phyloP scores from a whole-genome alignment of 2,329 filamentous ascomycete species.

The Cytospora piceae region DNA sequence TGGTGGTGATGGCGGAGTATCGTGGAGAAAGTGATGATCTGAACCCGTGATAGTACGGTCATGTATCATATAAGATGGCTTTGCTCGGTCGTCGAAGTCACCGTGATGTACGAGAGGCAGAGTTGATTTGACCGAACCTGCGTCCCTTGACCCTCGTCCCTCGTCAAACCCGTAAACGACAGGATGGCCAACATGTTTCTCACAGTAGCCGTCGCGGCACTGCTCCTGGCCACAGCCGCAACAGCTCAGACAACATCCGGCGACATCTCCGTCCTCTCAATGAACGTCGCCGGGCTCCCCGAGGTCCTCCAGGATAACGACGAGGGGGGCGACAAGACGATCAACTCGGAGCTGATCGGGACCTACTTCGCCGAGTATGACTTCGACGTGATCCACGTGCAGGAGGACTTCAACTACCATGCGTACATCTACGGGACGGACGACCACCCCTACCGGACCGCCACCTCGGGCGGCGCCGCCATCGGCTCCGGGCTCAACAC shows the following conservation, averaged over 20 bases:
- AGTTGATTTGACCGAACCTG: neutral
- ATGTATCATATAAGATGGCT: neutral
- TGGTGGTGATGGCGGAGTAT: neutral
- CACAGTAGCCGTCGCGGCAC: constrained; percentile 17
- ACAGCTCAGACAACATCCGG: constrained; percentile 31
- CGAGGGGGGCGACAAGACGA: constrained; percentile 63
- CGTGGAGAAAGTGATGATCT: neutral
- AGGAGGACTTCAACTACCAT: constrained; percentile 74
- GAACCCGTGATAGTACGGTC: no score
- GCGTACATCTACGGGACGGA: constrained; percentile 64
- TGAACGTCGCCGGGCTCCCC: constrained; percentile 66
- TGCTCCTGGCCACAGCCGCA: constrained; percentile 17
- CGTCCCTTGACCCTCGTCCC: neutral
- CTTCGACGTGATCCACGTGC: constrained; percentile 66
- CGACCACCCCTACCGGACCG: constrained; percentile 61
- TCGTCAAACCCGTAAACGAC: neutral
- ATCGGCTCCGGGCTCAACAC: constrained; percentile 69
- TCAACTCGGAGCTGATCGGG: constrained; percentile 61
- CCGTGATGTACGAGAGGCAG: neutral
- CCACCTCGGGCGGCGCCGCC: constrained; percentile 66
- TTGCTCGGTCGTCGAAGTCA: neutral
- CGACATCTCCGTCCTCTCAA: constrained; percentile 56
- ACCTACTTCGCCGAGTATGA: constrained; percentile 57
- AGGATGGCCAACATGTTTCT: constrained; percentile 10
- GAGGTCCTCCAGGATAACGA: constrained; percentile 60